These are phyloP conservation scores for Anthracocystis setariae DNA, from an alignment of 1,284 basidiomycete species.

Conservation along the genomic window DNA sequence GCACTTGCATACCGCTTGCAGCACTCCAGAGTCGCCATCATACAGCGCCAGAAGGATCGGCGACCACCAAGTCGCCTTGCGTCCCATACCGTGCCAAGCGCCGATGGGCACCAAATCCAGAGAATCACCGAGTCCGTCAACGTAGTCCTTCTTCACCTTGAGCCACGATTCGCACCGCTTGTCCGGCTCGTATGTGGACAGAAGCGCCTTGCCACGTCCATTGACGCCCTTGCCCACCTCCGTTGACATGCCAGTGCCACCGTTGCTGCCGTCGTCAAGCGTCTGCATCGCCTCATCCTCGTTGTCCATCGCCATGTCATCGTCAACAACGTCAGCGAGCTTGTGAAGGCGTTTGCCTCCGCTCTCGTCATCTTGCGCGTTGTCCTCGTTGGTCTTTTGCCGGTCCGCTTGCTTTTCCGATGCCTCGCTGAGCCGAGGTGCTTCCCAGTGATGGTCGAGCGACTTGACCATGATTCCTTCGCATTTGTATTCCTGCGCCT, in stretches of 20 bases:
- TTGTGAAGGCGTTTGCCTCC: conserved; percentile 54
- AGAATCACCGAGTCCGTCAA: conserved; percentile 73
- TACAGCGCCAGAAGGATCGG: conserved; percentile 84
- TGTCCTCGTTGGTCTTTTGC: background rate
- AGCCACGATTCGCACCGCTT: conserved; percentile 69
- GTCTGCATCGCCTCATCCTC: conserved; percentile 42
- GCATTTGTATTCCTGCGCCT: conserved; percentile 81
- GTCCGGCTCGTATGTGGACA: conserved; percentile 86
- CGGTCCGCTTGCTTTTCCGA: conserved; percentile 20
- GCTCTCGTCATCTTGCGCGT: conserved; percentile 25
- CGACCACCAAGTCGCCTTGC: conserved; percentile 92
- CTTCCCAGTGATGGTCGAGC: conserved; percentile 66
- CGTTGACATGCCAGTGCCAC: background rate
- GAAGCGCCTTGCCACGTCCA: conserved; percentile 75
- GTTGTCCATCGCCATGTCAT: conserved; percentile 54
- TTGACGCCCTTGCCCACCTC: conserved; percentile 55
- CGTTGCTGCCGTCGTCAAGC: conserved; percentile 14
- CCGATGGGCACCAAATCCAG: conserved; percentile 68
- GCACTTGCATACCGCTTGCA: conserved; percentile 71
- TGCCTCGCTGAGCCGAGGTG: conserved; percentile 63
- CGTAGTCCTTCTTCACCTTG: conserved; percentile 78
- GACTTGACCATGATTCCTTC: conserved; percentile 96
- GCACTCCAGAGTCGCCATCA: conserved; percentile 76
- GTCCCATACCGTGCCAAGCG: conserved; percentile 88
- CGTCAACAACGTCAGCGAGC: conserved; percentile 54